A percentile compares a stretch with the other conserved stretches of the same genome.
Evolutionary conservation across 192 early-diverging fungal genomes (phyloP).

Genomic region (Thoreauomyces humboldtii): DNA sequence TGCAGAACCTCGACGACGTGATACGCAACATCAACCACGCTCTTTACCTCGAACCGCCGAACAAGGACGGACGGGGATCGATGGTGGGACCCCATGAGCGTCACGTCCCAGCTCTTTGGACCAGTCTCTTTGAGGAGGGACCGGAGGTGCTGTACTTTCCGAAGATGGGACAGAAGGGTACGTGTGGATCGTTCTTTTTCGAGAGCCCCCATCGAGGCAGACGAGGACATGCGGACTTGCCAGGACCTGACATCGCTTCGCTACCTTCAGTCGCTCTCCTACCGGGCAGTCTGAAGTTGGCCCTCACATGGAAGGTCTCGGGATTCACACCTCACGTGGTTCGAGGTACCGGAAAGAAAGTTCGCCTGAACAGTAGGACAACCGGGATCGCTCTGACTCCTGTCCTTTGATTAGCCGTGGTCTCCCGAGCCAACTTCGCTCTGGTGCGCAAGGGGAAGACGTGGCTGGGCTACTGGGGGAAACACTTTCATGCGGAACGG

Average conservation of each 20-base stretch:
- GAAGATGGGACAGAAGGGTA: neutral
- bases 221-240: neutral
- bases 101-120: neutral
- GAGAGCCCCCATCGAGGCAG: no score
- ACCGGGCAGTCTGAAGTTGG: slow-evolving; percentile 18
- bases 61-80: no score
- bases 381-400: neutral
- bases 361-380: neutral
- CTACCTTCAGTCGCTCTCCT: slow-evolving; percentile 16
- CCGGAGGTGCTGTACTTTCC: neutral
- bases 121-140: neutral
- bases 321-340: slow-evolving; percentile 45
- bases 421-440: slow-evolving; percentile 38
- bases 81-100: neutral
- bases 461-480: slow-evolving; percentile 51
- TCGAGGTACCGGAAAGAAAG: slow-evolving; percentile 29
- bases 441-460: slow-evolving; percentile 33
- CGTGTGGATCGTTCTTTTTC: neutral
- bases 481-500: slow-evolving; percentile 35
- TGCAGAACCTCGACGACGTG: neutral
- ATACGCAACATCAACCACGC: slow-evolving; percentile 1
- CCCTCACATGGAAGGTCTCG: slow-evolving; percentile 44
- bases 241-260: neutral
- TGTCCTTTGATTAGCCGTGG: slow-evolving; percentile 21
- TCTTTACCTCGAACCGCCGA: neutral